Conservation (phyloP, 495 filamentous ascomycete species). For the Viridothelium virens region DNA sequence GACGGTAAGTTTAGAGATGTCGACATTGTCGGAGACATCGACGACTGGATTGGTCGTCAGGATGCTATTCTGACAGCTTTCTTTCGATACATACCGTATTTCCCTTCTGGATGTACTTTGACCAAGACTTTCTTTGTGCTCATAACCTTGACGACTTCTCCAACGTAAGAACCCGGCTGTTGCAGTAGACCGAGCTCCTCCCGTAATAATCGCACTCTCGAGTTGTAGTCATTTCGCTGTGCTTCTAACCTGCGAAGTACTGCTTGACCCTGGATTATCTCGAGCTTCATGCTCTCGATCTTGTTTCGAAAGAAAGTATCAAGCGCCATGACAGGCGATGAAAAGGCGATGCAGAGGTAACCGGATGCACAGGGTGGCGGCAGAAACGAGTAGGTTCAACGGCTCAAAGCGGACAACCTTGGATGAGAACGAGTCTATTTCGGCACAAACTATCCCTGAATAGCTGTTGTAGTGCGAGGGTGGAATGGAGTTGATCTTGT, state of each 20-base stretch:
- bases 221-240: conserved; percentile 99
- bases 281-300: conserved; percentile 99
- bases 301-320: conserved; percentile 99
- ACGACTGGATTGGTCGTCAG: conserved; percentile 56
- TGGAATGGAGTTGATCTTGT: neutral
- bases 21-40: conserved; percentile 89
- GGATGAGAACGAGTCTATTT: no score
- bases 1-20: conserved; percentile 88
- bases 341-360: neutral
- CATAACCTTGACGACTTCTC: conserved; percentile 99
- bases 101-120: conserved; percentile 98
- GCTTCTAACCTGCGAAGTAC: conserved; percentile 91
- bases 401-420: no score
- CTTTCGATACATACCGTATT: conserved; percentile 71
- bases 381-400: neutral
- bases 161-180: conserved; percentile 96
- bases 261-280: conserved; percentile 97
- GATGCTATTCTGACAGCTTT: neutral
- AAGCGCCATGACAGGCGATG: conserved; percentile 70
- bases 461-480: neutral
- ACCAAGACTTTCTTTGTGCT: conserved; percentile 98
- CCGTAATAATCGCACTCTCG: conserved; percentile 84
- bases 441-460: neutral
- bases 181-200: conserved; percentile 95
- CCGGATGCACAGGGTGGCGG: neutral